phyloP scores from a whole-genome alignment of 495 filamentous ascomycete genomes.

The Neurospora sp. region DNA sequence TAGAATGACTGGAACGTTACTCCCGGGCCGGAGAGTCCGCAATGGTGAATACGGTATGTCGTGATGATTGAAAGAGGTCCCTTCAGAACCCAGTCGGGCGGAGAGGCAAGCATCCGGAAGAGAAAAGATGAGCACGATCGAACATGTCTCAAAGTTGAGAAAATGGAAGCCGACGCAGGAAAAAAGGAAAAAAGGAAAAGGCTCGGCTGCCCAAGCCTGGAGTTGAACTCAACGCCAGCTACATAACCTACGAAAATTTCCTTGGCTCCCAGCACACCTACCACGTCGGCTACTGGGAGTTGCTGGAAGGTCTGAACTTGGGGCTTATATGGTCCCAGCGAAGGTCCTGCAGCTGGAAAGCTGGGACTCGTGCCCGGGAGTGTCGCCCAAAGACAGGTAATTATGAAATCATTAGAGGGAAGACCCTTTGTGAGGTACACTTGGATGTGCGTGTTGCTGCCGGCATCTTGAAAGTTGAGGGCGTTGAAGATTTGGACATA shows the following conservation, averaged over 20 bases:
- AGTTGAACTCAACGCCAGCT: not conserved
- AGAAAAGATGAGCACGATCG: too few species aligned
- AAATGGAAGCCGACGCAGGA: not conserved
- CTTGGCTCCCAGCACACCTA: not conserved
- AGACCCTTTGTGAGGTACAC: not conserved
- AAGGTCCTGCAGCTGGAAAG: too few species aligned
- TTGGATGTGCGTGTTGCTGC: not conserved
- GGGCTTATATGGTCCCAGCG: too few species aligned
- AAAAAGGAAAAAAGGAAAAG: not conserved
- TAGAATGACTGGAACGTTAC: too few species aligned
- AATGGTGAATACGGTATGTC: not conserved
- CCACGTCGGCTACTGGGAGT: not conserved
- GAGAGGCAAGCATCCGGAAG: too few species aligned
- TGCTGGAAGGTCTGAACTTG: not conserved
- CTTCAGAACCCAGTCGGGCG: too few species aligned
- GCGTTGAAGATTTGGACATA: not conserved
- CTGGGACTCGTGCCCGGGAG: too few species aligned
- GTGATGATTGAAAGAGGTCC: too few species aligned
- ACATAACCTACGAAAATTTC: not conserved
- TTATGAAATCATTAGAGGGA: not conserved
- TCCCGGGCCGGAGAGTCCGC: too few species aligned
- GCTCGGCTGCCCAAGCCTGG: not conserved
- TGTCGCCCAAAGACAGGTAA: too few species aligned
- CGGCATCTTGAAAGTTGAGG: not conserved
- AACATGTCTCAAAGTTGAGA: not conserved